Base-by-base conservation (phyloP, 192 early-diverging fungal species). In the Radiomyces spectabilis region DNA sequence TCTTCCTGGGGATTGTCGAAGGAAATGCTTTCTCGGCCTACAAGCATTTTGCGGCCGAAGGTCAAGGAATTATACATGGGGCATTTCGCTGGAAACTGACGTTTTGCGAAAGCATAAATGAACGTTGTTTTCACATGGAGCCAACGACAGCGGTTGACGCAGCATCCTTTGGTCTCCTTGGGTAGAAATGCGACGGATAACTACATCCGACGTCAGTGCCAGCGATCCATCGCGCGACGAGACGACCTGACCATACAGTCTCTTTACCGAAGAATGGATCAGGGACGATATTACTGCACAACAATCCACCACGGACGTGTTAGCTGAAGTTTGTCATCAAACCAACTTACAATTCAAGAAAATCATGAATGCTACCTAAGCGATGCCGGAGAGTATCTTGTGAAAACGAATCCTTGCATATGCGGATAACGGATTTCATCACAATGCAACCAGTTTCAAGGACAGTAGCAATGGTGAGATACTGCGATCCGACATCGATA, bases 291-390 rank as follows among this genome's bases (percentile, higher is more conserved):
- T 51, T 51, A 32, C 32, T 30, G 19, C 34, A 37, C 34, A 51
- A 35, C 34, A 51, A 29, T 51, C 49, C 22, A 21, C 18, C 24
- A 24, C 49, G 9, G 49, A 51, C 22, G 49, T 29, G 10, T 51
- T 51, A 24, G 34, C 39, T 38, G 49, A 51, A 37, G 49, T 35
- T 38, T 53, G 51, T 40, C 26, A 53, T 30, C 37, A 53, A 53
- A 53, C 35, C 27, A 52, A 39, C 50, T 39, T 30, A 37, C 50
- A 52, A 52, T 52, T 52, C 16, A 52, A 52, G 25, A 52, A 52
- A 52, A 52, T 10, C 26, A 39, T 37, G 31, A 52, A 49, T 34
- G 35, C 47, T 6, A 34, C 35, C 31, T 29, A 49, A 12, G 16
- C 47, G 31, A 49, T 49, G 47, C 47, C 47, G 31, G 47, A 49